Base-by-base conservation (phyloP, 2,329 filamentous ascomycete genomes). In the Eutypella sp. region DNA sequence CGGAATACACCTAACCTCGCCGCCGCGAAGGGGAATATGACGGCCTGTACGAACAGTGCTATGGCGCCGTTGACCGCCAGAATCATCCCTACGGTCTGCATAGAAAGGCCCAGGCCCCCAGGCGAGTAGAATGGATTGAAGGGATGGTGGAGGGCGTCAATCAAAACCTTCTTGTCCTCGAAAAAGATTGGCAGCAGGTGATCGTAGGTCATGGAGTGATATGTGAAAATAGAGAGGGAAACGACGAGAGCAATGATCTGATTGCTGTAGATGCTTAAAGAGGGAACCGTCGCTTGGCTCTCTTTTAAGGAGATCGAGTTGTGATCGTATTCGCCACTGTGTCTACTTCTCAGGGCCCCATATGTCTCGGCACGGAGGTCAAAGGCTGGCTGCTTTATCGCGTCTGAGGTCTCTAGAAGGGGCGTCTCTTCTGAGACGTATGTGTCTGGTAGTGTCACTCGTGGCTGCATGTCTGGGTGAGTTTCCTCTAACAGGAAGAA, bases 151-250 rank as follows among this genome's bases (percentile, higher is more conserved):
- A 62, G 54, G 20, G 58, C 50, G 36, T 70, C 65, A 39, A 70
- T 61, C 22, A 67, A 62, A 50, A 67, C 69, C 24, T 79, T 77
- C 34, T 82, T 76, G 57, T 96, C 90, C 64, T 96, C 90, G 42
- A 96, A 81, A 68, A 96, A 96, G 48, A 96, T 96, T 7, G 91
- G 91, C 44, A 96, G 75, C 1, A 96, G 77, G 62, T 95, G 88
- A 60, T 96, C 92, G 67, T 89, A 96, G 0, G 87, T 90, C 90
- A 96, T 96, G 31, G 86, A 89, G 67, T 96, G 91, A 63, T 95
- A 95, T 4, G 89, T 93, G 69, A 95, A 96, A 52, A 96, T 88
- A 38, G 86, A 88, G 40, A 96, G 71, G 1, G 91, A 85, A n/a
- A 89, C 60, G 33, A 93, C 82, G 44, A 96, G 79, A 65, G 87